phyloP scores from a whole-genome alignment of 345 rosid species.

The Citrus sp. region DNA sequence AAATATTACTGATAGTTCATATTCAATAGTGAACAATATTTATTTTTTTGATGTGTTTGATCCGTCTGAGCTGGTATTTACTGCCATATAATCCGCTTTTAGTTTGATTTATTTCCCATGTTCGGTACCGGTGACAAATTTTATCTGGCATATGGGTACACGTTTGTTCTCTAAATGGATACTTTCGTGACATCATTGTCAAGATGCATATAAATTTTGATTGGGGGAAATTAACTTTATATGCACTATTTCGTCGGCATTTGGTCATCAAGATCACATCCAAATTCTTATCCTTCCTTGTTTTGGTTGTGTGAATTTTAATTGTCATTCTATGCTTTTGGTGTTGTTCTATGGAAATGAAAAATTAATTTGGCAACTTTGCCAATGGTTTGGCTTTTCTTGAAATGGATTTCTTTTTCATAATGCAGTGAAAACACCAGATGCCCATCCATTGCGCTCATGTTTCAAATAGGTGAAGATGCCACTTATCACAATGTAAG shows the following conservation, averaged over 20 bases:
- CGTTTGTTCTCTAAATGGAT: not conserved
- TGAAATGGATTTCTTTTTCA: slow-evolving; percentile 17
- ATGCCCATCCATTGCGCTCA: slow-evolving; percentile 90
- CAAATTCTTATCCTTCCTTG: not conserved
- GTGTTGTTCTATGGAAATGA: not conserved
- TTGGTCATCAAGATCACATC: not conserved
- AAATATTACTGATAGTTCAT: not conserved
- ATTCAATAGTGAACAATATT: not conserved
- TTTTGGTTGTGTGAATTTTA: not conserved
- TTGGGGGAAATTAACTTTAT: not conserved
- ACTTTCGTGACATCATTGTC: not conserved
- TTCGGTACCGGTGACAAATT: not conserved
- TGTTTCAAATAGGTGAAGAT: slow-evolving; percentile 84
- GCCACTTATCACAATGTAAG: slow-evolving; percentile 89
- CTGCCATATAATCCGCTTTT: not conserved
- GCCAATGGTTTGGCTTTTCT: slow-evolving; percentile 7
- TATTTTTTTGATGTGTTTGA: not conserved
- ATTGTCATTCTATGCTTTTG: not conserved
- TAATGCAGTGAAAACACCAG: slow-evolving; percentile 60
- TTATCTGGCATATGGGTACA: not conserved
- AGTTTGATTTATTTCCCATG: not conserved
- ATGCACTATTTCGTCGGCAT: not conserved
- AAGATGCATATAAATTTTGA: not conserved
- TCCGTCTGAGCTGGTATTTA: not conserved
- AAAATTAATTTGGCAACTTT: not conserved